Conservation (phyloP, 306 rosid genomes). For the Prinsepia uniflora region DNA sequence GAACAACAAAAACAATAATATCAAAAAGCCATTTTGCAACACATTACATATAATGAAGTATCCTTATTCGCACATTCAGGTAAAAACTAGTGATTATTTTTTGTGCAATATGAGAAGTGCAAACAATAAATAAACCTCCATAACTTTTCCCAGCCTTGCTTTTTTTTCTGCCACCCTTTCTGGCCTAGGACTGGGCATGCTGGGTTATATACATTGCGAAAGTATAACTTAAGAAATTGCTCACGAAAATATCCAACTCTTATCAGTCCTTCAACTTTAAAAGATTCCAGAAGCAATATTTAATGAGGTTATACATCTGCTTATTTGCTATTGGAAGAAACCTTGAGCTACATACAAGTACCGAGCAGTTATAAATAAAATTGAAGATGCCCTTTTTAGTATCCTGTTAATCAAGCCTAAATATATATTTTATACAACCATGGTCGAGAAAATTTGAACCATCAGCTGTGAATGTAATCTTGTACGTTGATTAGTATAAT, state of each 20-base stretch:
- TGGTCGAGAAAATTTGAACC: neutral
- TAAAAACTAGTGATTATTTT: constrained; percentile 1
- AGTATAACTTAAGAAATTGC: neutral
- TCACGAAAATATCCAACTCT: neutral
- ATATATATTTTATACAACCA: neutral
- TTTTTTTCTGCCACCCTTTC: neutral
- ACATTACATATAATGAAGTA: neutral
- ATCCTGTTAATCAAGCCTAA: neutral
- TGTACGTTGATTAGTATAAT: neutral
- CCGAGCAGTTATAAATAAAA: neutral
- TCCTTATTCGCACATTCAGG: neutral
- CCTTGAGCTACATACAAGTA: neutral
- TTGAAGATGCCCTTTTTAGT: neutral
- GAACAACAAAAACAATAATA: constrained; percentile 17
- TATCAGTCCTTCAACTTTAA: neutral
- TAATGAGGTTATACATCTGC: neutral
- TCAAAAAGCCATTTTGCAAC: constrained; percentile 10
- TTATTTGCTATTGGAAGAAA: neutral
- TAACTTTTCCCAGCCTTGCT: neutral
- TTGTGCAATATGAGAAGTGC: neutral
- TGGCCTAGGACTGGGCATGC: neutral
- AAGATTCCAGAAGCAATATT: neutral
- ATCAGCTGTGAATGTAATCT: neutral
- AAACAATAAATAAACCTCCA: neutral
- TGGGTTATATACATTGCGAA: neutral